Base-by-base conservation (phyloP, 2,329 filamentous ascomycete genomes). In the Hypomyces perniciosus region DNA sequence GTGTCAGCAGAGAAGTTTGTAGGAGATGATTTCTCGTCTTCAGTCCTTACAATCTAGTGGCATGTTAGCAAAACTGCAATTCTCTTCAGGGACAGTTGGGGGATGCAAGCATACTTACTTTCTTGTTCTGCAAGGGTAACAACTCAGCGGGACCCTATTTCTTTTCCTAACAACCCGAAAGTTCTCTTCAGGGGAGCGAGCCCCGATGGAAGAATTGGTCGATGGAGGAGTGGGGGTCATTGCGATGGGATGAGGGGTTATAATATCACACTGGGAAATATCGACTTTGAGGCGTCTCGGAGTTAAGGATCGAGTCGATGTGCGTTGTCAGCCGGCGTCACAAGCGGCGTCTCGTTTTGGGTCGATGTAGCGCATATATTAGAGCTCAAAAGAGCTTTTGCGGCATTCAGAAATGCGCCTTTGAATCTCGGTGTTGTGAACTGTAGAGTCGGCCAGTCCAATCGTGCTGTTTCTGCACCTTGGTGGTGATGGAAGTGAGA, bases 121-220 rank as follows among this genome's bases (percentile, higher is more conserved):
- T 73, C 91, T 84, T 62, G 91, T 88, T 65, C 92, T 81, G 69
- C 92, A 97, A 31, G 91, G 89, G 58, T 85, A 88, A 68, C 92
- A 97, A 62, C 90, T 96, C 45, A 97, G 76, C 43, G 92, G 92
- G 12, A 96, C 85, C 53, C 92, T 80, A 64, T 97, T 96, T 66
- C 92, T 83, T 74, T 95, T 95, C 58, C 92, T 85, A 53, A 96
- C 88, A 46, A 96, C 85, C 60, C 89, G 83, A 63, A 88, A 95
- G 58, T 92, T 86, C 48, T 88, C 83, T 67, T 96, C 89, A 33
- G 91, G 90, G 41, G 90, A 95, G 56, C 87, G 85, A 27, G 75
- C 78, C 57, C 86, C 82, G 53, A 84, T 84, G 57, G 90, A 93
- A 7, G 88, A 87, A 34, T 83, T 85, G 48, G 86, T 88, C 30